Evolutionary conservation across 2,329 filamentous ascomycete species (phyloP), one percentile per base, ranked within the genome.

Genomic region (Trichoderma simmonsii): DNA sequence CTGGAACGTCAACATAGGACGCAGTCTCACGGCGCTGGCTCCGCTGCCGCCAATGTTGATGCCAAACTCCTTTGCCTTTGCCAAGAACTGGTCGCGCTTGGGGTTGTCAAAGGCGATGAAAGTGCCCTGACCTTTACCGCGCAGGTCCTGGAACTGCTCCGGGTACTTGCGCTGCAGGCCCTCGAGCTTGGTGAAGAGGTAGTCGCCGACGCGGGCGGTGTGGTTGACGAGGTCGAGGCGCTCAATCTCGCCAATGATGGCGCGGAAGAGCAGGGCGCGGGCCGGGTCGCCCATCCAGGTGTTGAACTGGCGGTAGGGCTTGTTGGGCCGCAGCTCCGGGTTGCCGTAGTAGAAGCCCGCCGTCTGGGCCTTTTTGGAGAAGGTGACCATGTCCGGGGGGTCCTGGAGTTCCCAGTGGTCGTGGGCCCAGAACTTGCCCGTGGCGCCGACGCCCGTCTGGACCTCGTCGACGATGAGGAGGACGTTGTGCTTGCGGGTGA

Each of bases 201-300:
- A 96, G 77, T 91, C 89, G 73, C 94, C 94, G 15, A 93, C 92
- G 72, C 84, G 83, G 43, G 93, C 92, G 3, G 95, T 97, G 83
- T 94, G 87, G 79, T 89, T 85, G 66, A 97, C 93, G n/a, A 97
- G 87, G 77, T 92, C 88, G 71, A 93, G 86, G 65, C 89, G 86
- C 82, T 94, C 85, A 71, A 97, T 91, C 84, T 97, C 94, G 72
- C 92, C 83, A 79, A 95, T 89, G 83, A 97, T 97, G 78, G 90
- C 92, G 74, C 92, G 90, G 91, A 97, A 97, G 75, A 97, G 87
- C 73, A 97, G 85, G 18, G 92, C 93, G 73, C 93, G 91, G 15
- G 92, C 91, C 18, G 94, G 94, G 84, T 97, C 94, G 78, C 94
- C 94, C 92, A 97, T 97, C 94, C 94, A 97, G 63, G 94, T 97